A percentile compares a stretch with the other conserved stretches of the same genome.
Conservation (phyloP, 352 stramenopile genomes). For the Phytophthora ohioensis region DNA sequence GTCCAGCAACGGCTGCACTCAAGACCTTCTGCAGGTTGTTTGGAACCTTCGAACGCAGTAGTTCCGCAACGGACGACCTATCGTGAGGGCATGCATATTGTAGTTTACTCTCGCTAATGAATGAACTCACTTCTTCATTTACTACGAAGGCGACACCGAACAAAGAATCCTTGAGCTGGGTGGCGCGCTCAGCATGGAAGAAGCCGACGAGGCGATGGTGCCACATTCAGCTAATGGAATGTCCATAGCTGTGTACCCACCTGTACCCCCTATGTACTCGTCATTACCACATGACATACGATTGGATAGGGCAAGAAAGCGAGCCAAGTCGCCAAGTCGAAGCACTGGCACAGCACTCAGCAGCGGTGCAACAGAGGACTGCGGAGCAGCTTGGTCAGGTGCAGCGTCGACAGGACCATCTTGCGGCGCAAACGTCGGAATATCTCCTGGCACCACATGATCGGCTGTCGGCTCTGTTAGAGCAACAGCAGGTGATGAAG, state of each 20-base stretch:
- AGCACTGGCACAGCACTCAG: conserved; percentile 17
- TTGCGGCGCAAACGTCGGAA: conserved; percentile 2
- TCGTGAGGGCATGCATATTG: not conserved
- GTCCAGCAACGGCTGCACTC: not conserved
- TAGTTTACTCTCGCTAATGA: not conserved
- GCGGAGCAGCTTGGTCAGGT: conserved; percentile 15
- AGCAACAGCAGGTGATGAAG: not conserved
- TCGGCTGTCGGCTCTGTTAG: not conserved
- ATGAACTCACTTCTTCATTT: conserved; percentile 2
- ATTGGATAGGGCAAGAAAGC: not conserved
- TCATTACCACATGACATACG: not conserved
- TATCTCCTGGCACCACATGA: conserved; percentile 21
- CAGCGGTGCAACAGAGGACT: conserved; percentile 15
- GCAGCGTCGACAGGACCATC: not conserved
- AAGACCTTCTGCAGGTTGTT: not conserved
- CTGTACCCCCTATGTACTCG: not conserved
- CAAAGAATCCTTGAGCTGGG: conserved; percentile 4
- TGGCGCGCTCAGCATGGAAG: conserved; percentile 1
- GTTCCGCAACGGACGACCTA: not conserved
- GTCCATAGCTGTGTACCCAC: not conserved
- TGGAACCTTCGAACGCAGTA: not conserved
- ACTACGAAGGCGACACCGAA: not conserved
- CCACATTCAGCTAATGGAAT: not conserved
- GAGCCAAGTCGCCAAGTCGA: conserved; percentile 11
- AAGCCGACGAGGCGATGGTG: conserved; percentile 6